Percentiles rank a stretch among this genome's conserved stretches.
phyloP scores from a whole-genome alignment of 805 yeast genomes.

The Ogataea saltuana region DNA sequence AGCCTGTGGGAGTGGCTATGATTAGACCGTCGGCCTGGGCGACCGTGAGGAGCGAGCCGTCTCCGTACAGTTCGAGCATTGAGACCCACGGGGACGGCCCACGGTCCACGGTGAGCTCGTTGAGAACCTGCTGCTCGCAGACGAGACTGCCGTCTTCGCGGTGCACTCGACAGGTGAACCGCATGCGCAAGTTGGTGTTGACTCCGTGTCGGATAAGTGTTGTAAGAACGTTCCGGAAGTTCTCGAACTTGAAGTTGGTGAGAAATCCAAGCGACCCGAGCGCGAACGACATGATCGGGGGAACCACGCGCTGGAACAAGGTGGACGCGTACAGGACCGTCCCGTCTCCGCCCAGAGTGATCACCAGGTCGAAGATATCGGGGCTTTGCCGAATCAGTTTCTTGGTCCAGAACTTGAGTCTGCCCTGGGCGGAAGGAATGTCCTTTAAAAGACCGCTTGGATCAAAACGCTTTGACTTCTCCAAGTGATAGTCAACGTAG shows the following conservation, averaged over 20 bases:
- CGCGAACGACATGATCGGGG: constrained; percentile 88
- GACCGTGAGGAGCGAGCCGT: constrained; percentile 78
- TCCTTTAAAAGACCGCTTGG: constrained; percentile 51
- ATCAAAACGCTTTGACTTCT: constrained; percentile 63
- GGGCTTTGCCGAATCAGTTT: constrained; percentile 49
- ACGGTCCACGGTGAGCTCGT: constrained; percentile 87
- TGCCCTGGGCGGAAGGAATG: constrained; percentile 44
- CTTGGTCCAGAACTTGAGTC: constrained; percentile 70
- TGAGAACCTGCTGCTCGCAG: constrained; percentile 75
- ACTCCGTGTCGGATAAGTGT: constrained; percentile 70
- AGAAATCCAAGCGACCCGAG: constrained; percentile 92
- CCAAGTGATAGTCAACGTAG: constrained; percentile 73
- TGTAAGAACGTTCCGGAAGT: constrained; percentile 59
- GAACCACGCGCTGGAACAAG: constrained; percentile 79
- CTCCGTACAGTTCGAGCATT: constrained; percentile 85
- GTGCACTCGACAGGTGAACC: constrained; percentile 79
- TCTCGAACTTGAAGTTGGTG: constrained; percentile 80
- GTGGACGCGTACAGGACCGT: constrained; percentile 89
- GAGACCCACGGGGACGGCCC: constrained; percentile 95
- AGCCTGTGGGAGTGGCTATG: constrained; percentile 93
- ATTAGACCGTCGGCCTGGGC: constrained; percentile 95
- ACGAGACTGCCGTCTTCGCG: constrained; percentile 53
- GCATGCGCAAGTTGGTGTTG: constrained; percentile 76
- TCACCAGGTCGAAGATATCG: constrained; percentile 66
- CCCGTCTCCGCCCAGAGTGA: constrained; percentile 96